Base-by-base conservation (phyloP, 129 eudicot genomes). In the Heracleum sosnowskyi region DNA sequence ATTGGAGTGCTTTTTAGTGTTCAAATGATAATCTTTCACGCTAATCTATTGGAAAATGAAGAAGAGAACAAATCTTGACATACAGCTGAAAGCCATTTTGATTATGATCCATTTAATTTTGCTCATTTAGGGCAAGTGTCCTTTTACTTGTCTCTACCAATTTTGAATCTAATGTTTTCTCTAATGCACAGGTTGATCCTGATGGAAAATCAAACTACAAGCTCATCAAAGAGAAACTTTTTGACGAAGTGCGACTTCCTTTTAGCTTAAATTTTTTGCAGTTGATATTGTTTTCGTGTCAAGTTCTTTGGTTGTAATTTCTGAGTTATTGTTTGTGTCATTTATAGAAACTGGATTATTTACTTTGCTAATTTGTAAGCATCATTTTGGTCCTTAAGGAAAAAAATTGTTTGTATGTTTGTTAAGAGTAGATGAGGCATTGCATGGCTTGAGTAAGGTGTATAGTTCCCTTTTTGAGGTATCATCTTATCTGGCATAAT, bases 161-260 rank as follows among this genome's bases (percentile, higher is more conserved):
- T 16, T 66, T 5, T 31, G 1, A 31, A 31, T 15, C 24, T 28
- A 31, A 66, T 66, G 8, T 33, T n/a, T 60, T 31, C 72, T 31
- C 22, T 66, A 12, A 24, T 31, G 72, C 10, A 80, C 91, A 91
- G 93, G 85, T 85, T 74, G 84, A 75, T 53, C 68, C 72, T 79
- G 82, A 20, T 47, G 42, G 34, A 36, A 79, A 22, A 83, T 83
- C 76, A 80, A 79, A 84, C 53, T 81, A 63, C 77, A 79, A 36
- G 47, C 70, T 57, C 57, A 72, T 55, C 63, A 69, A 77, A 79
- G 86, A 83, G 62, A 88, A 81, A 82, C 80, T 76, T 45, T 76
- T 81, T 76, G 74, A 73, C 13, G 80, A 81, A 87, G 96, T 90
- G 62, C 64, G 88, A 22, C 49, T 37, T 17, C 34, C 53, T 28